phyloP scores from a whole-genome alignment of 371 early-diverging fungal species.

The Lichtheimia hyalospora region DNA sequence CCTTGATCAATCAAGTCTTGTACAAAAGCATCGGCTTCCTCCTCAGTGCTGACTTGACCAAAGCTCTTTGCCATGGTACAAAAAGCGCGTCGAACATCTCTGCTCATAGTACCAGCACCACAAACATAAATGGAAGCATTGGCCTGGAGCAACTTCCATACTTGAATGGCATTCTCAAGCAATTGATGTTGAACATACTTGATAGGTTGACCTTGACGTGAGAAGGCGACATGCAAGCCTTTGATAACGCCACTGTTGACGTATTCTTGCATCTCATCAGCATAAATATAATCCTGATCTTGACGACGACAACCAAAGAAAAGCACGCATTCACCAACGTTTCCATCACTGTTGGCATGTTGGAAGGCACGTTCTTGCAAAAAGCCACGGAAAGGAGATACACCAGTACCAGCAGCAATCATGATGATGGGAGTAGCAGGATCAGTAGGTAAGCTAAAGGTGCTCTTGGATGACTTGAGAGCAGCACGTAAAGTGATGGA shows the following conservation, averaged over 20 bases:
- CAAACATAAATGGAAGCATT: slow-evolving; percentile 38
- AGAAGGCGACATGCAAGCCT: slow-evolving; percentile 71
- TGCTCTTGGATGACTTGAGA: slow-evolving; percentile 43
- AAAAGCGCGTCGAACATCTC: slow-evolving; percentile 46
- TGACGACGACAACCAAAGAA: slow-evolving; percentile 84
- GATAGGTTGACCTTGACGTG: slow-evolving; percentile 36
- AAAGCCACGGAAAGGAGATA: slow-evolving; percentile 89
- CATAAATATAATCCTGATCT: slow-evolving; percentile 74
- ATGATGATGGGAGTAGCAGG: slow-evolving; percentile 50
- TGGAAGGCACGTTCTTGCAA: slow-evolving; percentile 49
- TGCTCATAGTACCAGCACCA: slow-evolving; percentile 47
- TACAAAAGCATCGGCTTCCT: slow-evolving; percentile 32
- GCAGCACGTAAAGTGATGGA: slow-evolving; percentile 23
- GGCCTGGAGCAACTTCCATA: slow-evolving; percentile 30
- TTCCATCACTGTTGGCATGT: slow-evolving; percentile 17
- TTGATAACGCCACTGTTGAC: slow-evolving; percentile 48
- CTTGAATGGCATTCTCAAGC: slow-evolving; percentile 29
- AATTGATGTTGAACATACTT: slow-evolving; percentile 50
- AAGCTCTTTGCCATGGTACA: slow-evolving; percentile 34
- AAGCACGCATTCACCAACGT: slow-evolving; percentile 40
- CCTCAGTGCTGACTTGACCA: slow-evolving; percentile 26
- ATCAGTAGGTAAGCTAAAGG: slow-evolving; percentile 41
- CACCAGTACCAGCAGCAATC: slow-evolving; percentile 78
- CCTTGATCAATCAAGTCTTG: slow-evolving; percentile 27
- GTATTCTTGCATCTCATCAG: slow-evolving; percentile 60